Base-by-base conservation (phyloP, 2,329 filamentous ascomycete species). In the Neoscytalidium dimidiatum region DNA sequence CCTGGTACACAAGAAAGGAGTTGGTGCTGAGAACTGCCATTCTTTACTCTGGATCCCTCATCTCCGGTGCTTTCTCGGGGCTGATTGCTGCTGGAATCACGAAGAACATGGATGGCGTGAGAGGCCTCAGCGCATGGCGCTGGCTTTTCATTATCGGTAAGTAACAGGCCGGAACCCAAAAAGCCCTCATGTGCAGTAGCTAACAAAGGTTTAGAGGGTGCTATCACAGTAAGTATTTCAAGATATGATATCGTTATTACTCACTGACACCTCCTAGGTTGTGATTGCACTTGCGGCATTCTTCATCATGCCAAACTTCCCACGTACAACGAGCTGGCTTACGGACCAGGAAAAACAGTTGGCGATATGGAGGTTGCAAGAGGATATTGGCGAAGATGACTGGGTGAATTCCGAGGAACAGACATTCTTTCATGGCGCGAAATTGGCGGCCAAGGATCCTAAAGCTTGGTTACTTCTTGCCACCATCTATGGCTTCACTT, bases 1-100 rank as follows among this genome's bases (percentile, higher is more conserved):
- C 79, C 67, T 85, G 83, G 82, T 86, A 85, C 67, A 86, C 82
- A 1, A 81, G 81, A 57, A 78, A 81, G 31, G 84, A 86, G 66
- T 71, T 86, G 17, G 80, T 80, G 3, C 76, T 83, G 46, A 79
- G 84, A 4, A 84, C 81, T 68, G 80, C 80, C n/a, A 79, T 85
- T 48, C 80, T 86, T 63, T 85, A 84, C 70, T 81, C 82, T 3
- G 83, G 82, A 3, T 81, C 79, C 1, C 72, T 84, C 21, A 77
- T 85, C 31, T 80, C 79, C 60, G 81, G 75, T 51, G 83, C 83
- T 1, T 86, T 86, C 68, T 82, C 82, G n/a, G 83, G 81, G 21
- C 75, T 86, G 28, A 83, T 86, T 58, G 83, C 82, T 7, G 84
- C 84, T 3, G 83, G 82, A 3, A 84, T 85, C 31, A 74, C 82